phyloP scores from a whole-genome alignment of 2,329 filamentous ascomycete genomes.

The Cladosporium sp. region DNA sequence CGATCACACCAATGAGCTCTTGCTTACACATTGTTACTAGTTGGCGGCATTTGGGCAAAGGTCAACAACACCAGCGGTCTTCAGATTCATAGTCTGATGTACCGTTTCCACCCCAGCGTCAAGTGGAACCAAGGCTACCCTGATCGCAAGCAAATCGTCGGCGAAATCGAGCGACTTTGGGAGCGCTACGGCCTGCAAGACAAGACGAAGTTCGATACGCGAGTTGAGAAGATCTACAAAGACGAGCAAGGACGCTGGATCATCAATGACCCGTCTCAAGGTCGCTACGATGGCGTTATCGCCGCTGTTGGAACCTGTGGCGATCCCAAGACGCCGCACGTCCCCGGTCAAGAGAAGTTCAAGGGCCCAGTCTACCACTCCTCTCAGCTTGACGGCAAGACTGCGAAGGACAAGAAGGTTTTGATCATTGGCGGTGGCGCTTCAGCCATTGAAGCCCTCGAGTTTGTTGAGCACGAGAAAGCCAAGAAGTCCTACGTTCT shows the following conservation, averaged over 20 bases:
- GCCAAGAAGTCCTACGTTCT: conserved; percentile 67
- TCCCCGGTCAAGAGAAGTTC: conserved; percentile 61
- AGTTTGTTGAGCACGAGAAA: conserved; percentile 64
- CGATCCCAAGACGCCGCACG: conserved; percentile 61
- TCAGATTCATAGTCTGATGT: conserved; percentile 82
- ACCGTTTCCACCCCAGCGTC: conserved; percentile 77
- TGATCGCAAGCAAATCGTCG: conserved; percentile 65
- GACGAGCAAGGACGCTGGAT: conserved; percentile 67
- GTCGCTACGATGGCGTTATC: conserved; percentile 72
- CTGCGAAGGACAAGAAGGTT: conserved; percentile 67
- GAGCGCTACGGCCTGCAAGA: conserved; percentile 64
- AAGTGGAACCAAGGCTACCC: conserved; percentile 73
- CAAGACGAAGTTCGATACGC: conserved; percentile 65
- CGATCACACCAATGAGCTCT: not conserved
- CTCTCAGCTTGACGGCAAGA: conserved; percentile 64
- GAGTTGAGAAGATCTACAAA: conserved; percentile 63
- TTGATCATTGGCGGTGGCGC: conserved; percentile 73
- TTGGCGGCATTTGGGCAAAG: conserved; percentile 27
- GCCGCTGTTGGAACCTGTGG: conserved; percentile 76
- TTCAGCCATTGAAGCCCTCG: conserved; percentile 73
- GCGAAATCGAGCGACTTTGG: conserved; percentile 67
- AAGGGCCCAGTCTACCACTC: conserved; percentile 69
- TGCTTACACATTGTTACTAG: conserved; percentile 34
- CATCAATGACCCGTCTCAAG: conserved; percentile 64
- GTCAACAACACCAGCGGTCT: conserved; percentile 68